Evolutionary conservation across 108 stramenopile species (phyloP), one percentile per base, ranked within the genome.

Genomic region (Skeletonema grethae): DNA sequence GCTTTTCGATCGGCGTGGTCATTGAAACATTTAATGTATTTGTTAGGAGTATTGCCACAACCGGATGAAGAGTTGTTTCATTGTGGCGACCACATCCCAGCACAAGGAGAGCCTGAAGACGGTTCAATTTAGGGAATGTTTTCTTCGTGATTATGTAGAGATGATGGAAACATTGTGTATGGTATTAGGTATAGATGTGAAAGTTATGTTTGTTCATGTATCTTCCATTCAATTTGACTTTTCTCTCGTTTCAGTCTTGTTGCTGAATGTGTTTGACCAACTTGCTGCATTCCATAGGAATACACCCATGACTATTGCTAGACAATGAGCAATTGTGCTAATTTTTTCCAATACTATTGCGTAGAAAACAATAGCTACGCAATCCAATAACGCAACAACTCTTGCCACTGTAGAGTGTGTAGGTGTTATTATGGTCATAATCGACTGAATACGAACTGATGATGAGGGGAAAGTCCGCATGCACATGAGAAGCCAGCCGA

Each of bases 1-100:
- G 71, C 86, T 38, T 92, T 92, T 73, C 82, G 88, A 22, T 72
- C 57, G 12, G 91, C 91, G 15, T 92, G 91, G 91, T 88, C 87
- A 15, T 82, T 92, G 35, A 75, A 75, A 41, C 87, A 92, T 57
- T 80, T 92, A 46, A 57, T 92, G 68, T 86, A 87, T 60, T 55
- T 76, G 35, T 57, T 92, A 34, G 90, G 83, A 1, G 85, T 87
- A 2, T 55, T 80, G n/a, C 57, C 63, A 5, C 66, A 72, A 16
- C 87, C 91, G 2, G 91, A 92, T 65, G 85, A 81, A 53, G 73
- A 48, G 12, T 39, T 41, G n/a, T 80, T 80, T 61, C 79, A 80
- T 41, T 80, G 79, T 56, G 79, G 79, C 15, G 79, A 80, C 65
- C 79, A 80, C 43, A 34, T 74, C 0, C 72, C 72, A 16, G 67